Base-by-base conservation (phyloP, 192 early-diverging fungal genomes). In the Backusella macrospora region DNA sequence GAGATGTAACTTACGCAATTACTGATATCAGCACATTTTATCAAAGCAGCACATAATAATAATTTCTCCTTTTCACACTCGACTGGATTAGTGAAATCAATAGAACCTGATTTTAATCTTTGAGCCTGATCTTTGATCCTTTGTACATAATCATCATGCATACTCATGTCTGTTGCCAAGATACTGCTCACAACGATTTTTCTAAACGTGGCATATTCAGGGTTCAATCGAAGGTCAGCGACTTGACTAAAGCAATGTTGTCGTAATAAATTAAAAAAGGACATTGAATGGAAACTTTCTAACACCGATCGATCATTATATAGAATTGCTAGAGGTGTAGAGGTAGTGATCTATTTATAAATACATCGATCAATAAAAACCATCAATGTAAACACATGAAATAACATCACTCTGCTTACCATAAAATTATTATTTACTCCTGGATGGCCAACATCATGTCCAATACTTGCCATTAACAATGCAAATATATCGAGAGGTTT, bases 221-320 rank as follows among this genome's bases (percentile, higher is more conserved):
- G 44, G 46, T 65, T 47, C 5, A 43, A 2, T 44, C 45, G 59
- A 23, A 37, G 21, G 9, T 72, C 76, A 3, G 45, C 45, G 12
- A 66, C 21, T 13, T 43, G 38, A 42, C 65, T 52, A 47, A 77
- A 77, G 8, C 76, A 66, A n/a, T 86, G 79, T 39, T 85, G 80
- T 65, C 83, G 82, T 81, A 90, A 87, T 10, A 90, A 64, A 21
- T 88, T 81, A 73, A 90, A 94, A 64, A 93, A 84, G n/a, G 88
- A 86, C 77, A 91, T 89, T 0, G 90, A 87, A 75, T 98, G 97
- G 83, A 96, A 96, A 81, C 94, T 94, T 80, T 98, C 97, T n/a
- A 98, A 86, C n/a, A 98, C 96, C 1, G 95, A 93, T 70, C 87
- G 85, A 81, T 98, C 96, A 81, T 97, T 96, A 86, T 97, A 98